Percentiles rank a stretch among this genome's conserved stretches.
Evolutionary conservation across 2,329 filamentous ascomycete genomes (phyloP).

Genomic region (Sarocladiaceae sp.): DNA sequence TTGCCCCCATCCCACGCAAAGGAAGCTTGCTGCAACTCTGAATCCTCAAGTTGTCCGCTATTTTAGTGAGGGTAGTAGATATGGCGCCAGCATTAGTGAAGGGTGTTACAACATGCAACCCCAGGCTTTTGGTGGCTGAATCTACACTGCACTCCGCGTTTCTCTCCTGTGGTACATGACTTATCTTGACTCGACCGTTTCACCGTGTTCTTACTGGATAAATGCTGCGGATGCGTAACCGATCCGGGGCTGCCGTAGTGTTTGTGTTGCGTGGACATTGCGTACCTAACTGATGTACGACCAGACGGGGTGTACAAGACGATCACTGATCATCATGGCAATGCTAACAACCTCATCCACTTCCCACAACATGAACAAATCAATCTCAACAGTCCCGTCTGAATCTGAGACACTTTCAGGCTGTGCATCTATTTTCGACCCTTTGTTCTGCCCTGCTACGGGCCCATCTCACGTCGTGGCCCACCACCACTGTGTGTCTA

Average conservation of each 20-base stretch:
- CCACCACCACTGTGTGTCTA: not conserved
- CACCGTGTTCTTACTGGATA: too few species aligned
- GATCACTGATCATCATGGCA: not conserved
- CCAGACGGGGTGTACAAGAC: not conserved
- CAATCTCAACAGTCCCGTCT: too few species aligned
- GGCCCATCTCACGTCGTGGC: not conserved
- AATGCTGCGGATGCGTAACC: too few species aligned
- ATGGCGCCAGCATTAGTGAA: not conserved
- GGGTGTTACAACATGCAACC: conserved; percentile 1
- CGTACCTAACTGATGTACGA: not conserved
- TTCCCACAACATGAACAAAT: not conserved
- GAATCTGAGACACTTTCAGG: too few species aligned
- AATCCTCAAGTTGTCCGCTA: too few species aligned
- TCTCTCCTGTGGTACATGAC: not conserved
- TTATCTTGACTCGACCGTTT: not conserved
- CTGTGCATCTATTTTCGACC: too few species aligned
- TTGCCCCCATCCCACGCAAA: not conserved
- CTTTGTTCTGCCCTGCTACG: not conserved
- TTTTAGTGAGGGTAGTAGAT: too few species aligned
- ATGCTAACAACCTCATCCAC: too few species aligned
- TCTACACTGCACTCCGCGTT: conserved; percentile 5
- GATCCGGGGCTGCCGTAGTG: not conserved
- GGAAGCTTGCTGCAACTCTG: not conserved
- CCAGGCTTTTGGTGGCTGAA: not conserved
- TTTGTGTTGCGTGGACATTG: not conserved